Conservation (phyloP, 2,329 filamentous ascomycete species). For the Xylariaceae sp. region DNA sequence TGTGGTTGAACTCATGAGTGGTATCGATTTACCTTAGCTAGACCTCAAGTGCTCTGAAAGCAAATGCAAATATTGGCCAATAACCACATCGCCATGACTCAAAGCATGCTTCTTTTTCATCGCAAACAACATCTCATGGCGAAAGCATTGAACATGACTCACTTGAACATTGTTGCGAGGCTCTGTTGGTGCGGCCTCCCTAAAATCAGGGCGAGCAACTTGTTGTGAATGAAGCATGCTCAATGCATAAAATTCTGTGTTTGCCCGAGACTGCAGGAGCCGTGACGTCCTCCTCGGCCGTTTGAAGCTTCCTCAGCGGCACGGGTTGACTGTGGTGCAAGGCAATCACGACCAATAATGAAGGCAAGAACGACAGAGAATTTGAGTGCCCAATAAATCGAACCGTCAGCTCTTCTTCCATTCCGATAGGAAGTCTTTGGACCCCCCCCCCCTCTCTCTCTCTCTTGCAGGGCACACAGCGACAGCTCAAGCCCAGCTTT, state of each 20-base stretch:
- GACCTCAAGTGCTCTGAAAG: no score
- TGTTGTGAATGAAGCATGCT: background rate
- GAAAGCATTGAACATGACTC: background rate
- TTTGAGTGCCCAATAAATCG: background rate
- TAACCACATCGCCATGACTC: background rate
- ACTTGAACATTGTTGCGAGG: background rate
- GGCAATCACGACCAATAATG: background rate
- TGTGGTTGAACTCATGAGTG: conserved; percentile 9
- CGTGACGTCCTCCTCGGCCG: no score
- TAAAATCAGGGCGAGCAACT: no score
- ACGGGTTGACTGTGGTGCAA: background rate
- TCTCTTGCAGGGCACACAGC: background rate
- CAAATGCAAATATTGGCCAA: background rate
- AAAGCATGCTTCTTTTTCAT: background rate
- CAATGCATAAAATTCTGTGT: background rate
- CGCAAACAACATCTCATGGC: background rate
- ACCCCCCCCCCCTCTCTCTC: no score
- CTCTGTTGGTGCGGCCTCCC: no score
- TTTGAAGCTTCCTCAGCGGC: background rate
- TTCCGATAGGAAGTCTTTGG: background rate
- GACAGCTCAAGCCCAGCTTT: background rate
- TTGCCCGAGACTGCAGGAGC: background rate
- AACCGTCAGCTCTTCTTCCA: background rate
- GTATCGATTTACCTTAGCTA: background rate
- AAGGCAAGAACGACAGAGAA: background rate